Evolutionary conservation across 2,329 filamentous ascomycete species (phyloP).

Genomic region (Phyllosticta paracitricarpa): DNA sequence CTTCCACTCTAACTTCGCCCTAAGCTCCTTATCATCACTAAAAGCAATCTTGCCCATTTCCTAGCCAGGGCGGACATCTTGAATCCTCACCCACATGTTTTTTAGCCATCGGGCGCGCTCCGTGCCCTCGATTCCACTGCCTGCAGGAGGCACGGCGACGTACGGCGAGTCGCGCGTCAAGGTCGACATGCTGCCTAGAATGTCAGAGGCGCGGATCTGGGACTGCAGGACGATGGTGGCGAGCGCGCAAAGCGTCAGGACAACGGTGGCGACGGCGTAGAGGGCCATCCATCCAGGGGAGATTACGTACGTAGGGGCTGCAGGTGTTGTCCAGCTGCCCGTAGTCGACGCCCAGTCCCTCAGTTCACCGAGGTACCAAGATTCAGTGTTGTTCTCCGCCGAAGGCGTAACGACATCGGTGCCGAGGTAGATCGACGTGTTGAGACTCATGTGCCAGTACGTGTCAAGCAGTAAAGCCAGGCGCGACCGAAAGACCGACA

Average conservation of each 20-base stretch:
- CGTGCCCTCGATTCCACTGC: conserved; percentile 6
- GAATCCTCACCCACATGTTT: conserved; percentile 13
- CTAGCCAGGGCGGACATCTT: conserved; percentile 12
- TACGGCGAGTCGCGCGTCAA: conserved; percentile 12
- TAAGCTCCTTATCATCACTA: neutral
- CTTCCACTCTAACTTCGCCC: too few species aligned
- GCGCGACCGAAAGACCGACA: conserved; percentile 3
- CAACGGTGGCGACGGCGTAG: neutral
- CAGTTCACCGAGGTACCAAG: neutral
- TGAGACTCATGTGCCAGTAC: neutral
- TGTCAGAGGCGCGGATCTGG: conserved; percentile 9
- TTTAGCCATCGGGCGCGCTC: conserved; percentile 10
- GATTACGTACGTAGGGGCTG: neutral
- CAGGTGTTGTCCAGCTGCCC: neutral
- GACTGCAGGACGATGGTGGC: conserved; percentile 7
- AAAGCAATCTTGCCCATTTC: conserved; percentile 13
- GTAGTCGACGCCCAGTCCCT: neutral
- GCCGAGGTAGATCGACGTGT: conserved; percentile 3
- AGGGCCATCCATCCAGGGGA: neutral
- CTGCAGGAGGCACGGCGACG: conserved; percentile 5
- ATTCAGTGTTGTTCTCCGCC: neutral
- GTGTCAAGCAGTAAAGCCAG: conserved; percentile 13
- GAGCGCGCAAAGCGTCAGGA: conserved; percentile 8
- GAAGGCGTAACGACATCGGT: neutral
- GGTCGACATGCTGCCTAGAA: conserved; percentile 11